Base-by-base conservation (phyloP, 441 rosid species). In the Gossypium gossypioides region DNA sequence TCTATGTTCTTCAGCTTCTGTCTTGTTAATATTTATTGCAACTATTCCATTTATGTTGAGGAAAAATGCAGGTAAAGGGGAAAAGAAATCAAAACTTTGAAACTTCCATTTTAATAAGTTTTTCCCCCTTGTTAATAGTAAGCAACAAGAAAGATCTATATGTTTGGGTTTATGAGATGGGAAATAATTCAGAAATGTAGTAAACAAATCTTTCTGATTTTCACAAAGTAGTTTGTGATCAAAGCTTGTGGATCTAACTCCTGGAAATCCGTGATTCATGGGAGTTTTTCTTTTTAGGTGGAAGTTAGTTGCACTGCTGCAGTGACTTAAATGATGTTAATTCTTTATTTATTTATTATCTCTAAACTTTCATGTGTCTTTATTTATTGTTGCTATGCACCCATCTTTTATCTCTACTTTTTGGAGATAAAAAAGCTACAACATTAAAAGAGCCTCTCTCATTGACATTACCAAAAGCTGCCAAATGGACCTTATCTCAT, bases 181-280 rank as follows among this genome's bases (percentile, higher is more conserved):
- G 40, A 22, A 55, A 34, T 66, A 16, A 15, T 54, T 16, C 55
- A 62, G 58, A 59, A 52, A 34, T 61, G 18, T 48, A 54, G 62
- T 27, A 32, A 32, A 19, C 4, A 3, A 34, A 22, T 19, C 21
- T 54, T 18, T 34, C 7, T 58, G 5, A 58, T 56, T 72, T 68
- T 64, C 58, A 67, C 59, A 72, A 72, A 63, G 64, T 10, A 69
- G 56, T 72, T 76, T 61, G 72, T 75, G 75, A 48, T 59, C 68
- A 75, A 42, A 25, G 65, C 77, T 77, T 78, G 75, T 68, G 68
- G 73, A 72, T 76, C 77, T 52, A 48, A 18, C 77, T 73, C 72
- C 69, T 67, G 37, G 64, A 75, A 74, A 76, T 73, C 87, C 78
- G 86, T 84, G 84, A 77, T 74, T 86, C 89, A 81, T 86, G 83